phyloP scores from a whole-genome alignment of 176 grass and related monocot genomes.

The Avena sativa region DNA sequence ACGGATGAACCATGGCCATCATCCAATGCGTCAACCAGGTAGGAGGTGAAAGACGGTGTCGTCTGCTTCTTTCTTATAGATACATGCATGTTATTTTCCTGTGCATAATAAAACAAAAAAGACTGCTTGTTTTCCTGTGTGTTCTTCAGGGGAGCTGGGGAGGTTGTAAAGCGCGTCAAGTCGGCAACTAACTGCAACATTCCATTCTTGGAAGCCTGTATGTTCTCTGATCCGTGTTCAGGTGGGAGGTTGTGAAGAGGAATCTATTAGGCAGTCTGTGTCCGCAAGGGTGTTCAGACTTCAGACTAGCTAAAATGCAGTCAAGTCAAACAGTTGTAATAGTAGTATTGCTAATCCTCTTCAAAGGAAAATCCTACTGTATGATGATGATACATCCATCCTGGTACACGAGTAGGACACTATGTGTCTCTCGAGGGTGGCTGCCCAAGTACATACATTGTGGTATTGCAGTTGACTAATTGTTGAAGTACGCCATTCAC shows the following conservation, averaged over 20 bases:
- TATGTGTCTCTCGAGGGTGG: too few species aligned
- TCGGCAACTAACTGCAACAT: neutral
- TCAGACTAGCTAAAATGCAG: neutral
- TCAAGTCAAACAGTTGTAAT: neutral
- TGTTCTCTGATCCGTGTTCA: neutral
- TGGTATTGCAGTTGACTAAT: too few species aligned
- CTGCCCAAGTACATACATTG: too few species aligned
- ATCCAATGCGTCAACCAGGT: neutral
- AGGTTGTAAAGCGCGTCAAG: neutral
- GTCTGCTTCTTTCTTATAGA: neutral
- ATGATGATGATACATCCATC: neutral
- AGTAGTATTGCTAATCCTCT: too few species aligned
- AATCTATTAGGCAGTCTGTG: neutral
- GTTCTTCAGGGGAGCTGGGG: neutral
- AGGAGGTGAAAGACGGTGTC: neutral
- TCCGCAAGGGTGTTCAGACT: neutral
- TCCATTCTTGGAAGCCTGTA: neutral
- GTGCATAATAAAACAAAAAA: neutral
- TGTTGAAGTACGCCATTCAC: too few species aligned
- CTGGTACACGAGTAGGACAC: too few species aligned
- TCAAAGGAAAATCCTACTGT: neutral
- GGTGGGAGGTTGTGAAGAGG: neutral
- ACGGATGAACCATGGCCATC: neutral
- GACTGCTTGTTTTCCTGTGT: neutral
- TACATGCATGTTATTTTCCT: neutral